These are phyloP conservation scores for Lepidium aucheri DNA, from an alignment of 345 rosid species.

Conservation along the genomic window DNA sequence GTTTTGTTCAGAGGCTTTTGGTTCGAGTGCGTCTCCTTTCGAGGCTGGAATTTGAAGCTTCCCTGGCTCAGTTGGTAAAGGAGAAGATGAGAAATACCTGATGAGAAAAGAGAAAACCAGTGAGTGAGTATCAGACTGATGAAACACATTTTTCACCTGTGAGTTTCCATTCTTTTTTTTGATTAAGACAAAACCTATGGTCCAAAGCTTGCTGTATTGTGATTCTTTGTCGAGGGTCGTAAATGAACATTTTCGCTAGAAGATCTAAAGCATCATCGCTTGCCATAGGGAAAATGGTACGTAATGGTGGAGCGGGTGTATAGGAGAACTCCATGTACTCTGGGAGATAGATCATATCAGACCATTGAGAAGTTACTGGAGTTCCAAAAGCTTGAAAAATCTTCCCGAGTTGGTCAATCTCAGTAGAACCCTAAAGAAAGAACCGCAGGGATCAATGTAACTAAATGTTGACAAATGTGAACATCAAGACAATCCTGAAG, in stretches of 20 bases:
- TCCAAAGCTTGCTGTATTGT: constrained; percentile 51
- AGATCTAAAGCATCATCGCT: constrained; percentile 53
- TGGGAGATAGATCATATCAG: constrained; percentile 49
- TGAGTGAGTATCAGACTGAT: neutral
- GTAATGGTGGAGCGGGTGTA: constrained; percentile 37
- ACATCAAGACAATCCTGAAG: neutral
- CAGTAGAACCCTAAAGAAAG: constrained; percentile 38
- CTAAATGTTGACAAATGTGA: neutral
- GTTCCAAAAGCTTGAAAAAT: constrained; percentile 56
- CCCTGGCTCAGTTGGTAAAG: constrained; percentile 33
- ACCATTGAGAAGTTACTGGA: constrained; percentile 46
- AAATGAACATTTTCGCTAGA: constrained; percentile 44
- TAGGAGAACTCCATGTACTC: constrained; percentile 45
- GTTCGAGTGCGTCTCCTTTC: constrained; percentile 28
- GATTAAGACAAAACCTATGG: constrained; percentile 30
- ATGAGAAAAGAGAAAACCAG: neutral
- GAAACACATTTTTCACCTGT: neutral
- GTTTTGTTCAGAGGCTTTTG: constrained; percentile 20
- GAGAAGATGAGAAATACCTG: constrained; percentile 37
- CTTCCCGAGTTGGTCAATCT: constrained; percentile 52
- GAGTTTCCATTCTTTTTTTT: neutral
- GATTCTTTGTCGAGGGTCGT: constrained; percentile 46
- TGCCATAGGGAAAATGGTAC: constrained; percentile 47
- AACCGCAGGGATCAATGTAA: neutral
- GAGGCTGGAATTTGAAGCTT: constrained; percentile 37